Evolutionary conservation across 371 early-diverging fungal genomes (phyloP).

Genomic region (Mucor saturninus): DNA sequence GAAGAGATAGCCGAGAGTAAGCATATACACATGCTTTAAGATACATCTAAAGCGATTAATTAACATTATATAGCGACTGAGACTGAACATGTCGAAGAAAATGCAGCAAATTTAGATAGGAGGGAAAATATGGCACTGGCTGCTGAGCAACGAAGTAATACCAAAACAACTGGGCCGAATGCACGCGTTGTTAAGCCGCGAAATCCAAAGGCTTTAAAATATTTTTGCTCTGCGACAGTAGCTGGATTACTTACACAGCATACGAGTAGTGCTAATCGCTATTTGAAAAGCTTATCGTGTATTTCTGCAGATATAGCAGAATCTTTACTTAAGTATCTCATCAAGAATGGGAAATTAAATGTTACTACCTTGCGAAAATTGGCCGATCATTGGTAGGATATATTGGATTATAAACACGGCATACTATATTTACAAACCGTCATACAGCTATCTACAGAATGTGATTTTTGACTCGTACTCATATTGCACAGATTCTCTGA

Average conservation of each 20-base stretch:
- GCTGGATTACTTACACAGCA: conserved; percentile 41
- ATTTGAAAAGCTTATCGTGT: conserved; percentile 19
- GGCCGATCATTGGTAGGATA: conserved; percentile 39
- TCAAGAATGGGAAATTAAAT: conserved; percentile 33
- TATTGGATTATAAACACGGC: background rate
- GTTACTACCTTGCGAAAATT: conserved; percentile 31
- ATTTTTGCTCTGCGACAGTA: conserved; percentile 32
- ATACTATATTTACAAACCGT: background rate
- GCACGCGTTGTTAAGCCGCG: conserved; percentile 12
- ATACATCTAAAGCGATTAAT: background rate
- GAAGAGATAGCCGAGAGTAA: conserved; percentile 6
- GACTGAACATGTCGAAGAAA: background rate
- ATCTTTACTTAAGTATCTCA: conserved; percentile 27
- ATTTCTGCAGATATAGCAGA: conserved; percentile 38
- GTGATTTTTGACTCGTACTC: conserved; percentile 41
- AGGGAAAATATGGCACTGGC: conserved; percentile 22
- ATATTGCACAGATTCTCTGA: conserved; percentile 47
- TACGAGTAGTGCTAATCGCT: conserved; percentile 13
- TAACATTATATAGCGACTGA: background rate
- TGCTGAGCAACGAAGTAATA: conserved; percentile 17
- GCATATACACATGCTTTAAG: background rate
- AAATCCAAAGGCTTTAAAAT: conserved; percentile 27
- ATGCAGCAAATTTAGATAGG: background rate
- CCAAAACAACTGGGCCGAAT: background rate
- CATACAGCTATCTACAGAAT: conserved; percentile 39